Evolutionary conservation across 441 rosid species (phyloP).

Genomic region (Eutrema salsugineum): DNA sequence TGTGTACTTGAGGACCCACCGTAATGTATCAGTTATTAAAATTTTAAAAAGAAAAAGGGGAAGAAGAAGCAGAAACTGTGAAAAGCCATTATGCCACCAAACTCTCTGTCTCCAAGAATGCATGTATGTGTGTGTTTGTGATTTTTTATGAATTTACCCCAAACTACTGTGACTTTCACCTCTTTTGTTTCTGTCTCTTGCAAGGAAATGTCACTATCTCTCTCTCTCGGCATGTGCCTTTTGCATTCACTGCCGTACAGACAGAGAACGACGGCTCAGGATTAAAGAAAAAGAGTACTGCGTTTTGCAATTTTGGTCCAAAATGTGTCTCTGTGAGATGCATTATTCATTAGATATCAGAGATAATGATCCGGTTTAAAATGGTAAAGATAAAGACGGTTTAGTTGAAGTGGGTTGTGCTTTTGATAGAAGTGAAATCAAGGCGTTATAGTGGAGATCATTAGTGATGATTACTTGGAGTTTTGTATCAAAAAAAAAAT

Average conservation of each 20-base stretch:
- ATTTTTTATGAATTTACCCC: not conserved
- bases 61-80: slow-evolving; percentile 2
- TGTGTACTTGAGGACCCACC: slow-evolving; percentile 5
- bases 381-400: too few relatives aligned
- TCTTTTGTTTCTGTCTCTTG: slow-evolving; percentile 1
- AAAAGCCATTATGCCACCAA: slow-evolving; percentile 3
- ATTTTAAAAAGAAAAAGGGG: not conserved
- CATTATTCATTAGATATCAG: too few relatives aligned
- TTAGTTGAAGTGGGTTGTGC: too few relatives aligned
- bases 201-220: slow-evolving; percentile 21
- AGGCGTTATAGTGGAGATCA: too few relatives aligned
- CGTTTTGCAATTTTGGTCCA: slow-evolving; percentile 11
- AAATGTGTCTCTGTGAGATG: not conserved
- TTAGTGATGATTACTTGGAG: too few relatives aligned
- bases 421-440: too few relatives aligned
- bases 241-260: slow-evolving; percentile 27
- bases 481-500: too few relatives aligned
- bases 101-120: not conserved
- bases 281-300: not conserved
- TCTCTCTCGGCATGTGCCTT: slow-evolving; percentile 22
- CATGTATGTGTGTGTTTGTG: not conserved
- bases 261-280: slow-evolving; percentile 24
- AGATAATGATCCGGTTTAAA: too few relatives aligned
- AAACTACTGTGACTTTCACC: slow-evolving; percentile 1
- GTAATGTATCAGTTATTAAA: not conserved